Evolutionary conservation across 306 rosid species (phyloP).

Genomic region (Cucurbita moschata): DNA sequence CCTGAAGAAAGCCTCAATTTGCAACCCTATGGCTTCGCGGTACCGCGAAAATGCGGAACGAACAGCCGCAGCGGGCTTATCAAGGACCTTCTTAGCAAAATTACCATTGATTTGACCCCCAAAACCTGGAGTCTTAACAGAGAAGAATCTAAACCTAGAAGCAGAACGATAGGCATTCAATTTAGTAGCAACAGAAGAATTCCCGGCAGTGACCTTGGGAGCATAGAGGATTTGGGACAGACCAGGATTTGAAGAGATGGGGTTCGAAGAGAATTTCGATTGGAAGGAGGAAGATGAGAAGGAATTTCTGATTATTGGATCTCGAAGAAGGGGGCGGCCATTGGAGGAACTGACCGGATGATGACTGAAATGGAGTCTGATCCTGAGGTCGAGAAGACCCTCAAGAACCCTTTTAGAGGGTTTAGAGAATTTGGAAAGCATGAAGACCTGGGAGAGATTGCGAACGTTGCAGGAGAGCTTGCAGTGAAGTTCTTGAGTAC

Average conservation of each 20-base stretch:
- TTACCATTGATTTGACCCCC: constrained; percentile 17
- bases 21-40: constrained; percentile 69
- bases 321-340: constrained; percentile 8
- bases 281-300: background rate
- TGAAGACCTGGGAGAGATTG: background rate
- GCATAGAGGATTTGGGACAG: background rate
- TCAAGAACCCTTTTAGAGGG: constrained; percentile 35
- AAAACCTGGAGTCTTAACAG: constrained; percentile 19
- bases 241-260: background rate
- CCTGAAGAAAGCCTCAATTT: constrained; percentile 71
- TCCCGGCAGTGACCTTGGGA: background rate
- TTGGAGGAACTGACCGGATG: constrained; percentile 4
- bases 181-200: background rate
- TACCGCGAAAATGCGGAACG: constrained; percentile 48
- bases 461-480: background rate
- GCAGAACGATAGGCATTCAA: background rate
- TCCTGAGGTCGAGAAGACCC: constrained; percentile 14
- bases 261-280: background rate
- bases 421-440: constrained; percentile 16
- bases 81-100: constrained; percentile 33
- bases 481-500: background rate
- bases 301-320: background rate
- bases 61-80: constrained; percentile 39
- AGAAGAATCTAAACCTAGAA: constrained; percentile 34
- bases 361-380: constrained; percentile 25